Evolutionary conservation across 768 basidiomycete species (phyloP), one percentile per base, ranked within the genome.

Genomic region (Phlegmacium glaucopus): DNA sequence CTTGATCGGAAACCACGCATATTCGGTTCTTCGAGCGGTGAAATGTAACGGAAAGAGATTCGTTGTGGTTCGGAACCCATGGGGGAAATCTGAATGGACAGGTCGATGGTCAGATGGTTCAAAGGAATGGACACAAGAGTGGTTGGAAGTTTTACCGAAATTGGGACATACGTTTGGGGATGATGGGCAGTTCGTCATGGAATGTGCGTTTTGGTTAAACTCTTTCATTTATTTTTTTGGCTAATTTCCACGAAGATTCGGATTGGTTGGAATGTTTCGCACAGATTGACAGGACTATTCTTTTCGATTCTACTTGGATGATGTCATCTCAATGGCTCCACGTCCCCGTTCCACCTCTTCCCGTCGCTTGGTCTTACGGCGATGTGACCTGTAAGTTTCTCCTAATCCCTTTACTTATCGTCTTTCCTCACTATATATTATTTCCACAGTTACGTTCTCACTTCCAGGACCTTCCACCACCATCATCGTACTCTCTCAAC

Each of bases 361-460:
- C 72, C 9, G 65, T 72, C 30, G 76, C 77, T 0, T 80, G 77
- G 77, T 69, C 70, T 4, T 77, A 68, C 42, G 79, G 78, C 12
- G 79, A 82, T 49, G 67, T 82, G 8, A 72, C 76, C 9, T 81
- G 78, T 79, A 49, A 35, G 77, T 64, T n/a, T n/a, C n/a, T n/a
- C n/a, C n/a, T n/a, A n/a, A n/a, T n/a, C n/a, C n/a, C n/a, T n/a
- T n/a, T n/a, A n/a, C n/a, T n/a, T n/a, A n/a, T n/a, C n/a, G n/a
- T n/a, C n/a, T n/a, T n/a, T n/a, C n/a, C n/a, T n/a, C n/a, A n/a
- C n/a, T n/a, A n/a, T n/a, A n/a, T n/a, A n/a, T n/a, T n/a, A n/a
- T n/a, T n/a, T n/a, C n/a, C n/a, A n/a, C n/a, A 80, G 79, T 76
- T 57, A 74, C 71, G 0, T 72, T 81, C 54, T 62, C 69, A 3